Evolutionary conservation across 1,284 basidiomycete species (phyloP).

Genomic region (Macrocystidia cucumis): DNA sequence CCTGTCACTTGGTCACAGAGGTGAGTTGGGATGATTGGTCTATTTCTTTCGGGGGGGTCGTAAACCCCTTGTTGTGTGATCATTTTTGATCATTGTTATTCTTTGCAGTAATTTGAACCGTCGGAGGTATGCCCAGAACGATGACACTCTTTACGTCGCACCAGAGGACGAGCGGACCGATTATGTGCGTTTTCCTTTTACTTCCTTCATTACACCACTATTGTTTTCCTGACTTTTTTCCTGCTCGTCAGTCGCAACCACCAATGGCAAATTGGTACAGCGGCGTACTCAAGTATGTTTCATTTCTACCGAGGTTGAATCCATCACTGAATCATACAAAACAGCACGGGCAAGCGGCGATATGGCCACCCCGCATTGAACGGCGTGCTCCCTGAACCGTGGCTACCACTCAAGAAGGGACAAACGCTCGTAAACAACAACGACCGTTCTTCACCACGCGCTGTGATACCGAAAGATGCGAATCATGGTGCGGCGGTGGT

Average conservation of each 20-base stretch:
- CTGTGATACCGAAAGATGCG: conserved; percentile 26
- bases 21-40: conserved; percentile 26
- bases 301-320: conserved; percentile 4
- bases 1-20: conserved; percentile 83
- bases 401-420: conserved; percentile 82
- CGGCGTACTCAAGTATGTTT: conserved; percentile 78
- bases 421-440: conserved; percentile 58
- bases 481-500: conserved; percentile 69
- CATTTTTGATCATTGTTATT: conserved; percentile 8
- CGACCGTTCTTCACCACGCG: conserved; percentile 25
- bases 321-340: not conserved
- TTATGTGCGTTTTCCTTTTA: conserved; percentile 47
- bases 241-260: conserved; percentile 66
- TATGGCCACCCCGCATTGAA: conserved; percentile 90
- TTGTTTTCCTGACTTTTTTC: conserved; percentile 2
- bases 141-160: conserved; percentile 91
- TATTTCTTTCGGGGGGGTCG: not conserved
- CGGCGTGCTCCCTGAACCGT: conserved; percentile 83
- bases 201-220: conserved; percentile 1
- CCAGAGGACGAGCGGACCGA: conserved; percentile 87
- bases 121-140: conserved; percentile 83
- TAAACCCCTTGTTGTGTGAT: too few species aligned
- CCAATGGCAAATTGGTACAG: conserved; percentile 92
- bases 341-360: conserved; percentile 75
- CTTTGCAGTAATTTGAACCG: conserved; percentile 69